Percentiles rank a stretch among this genome's conserved stretches.
Evolutionary conservation across 352 stramenopile genomes (phyloP).

Genomic region (Phytophthora crassamura): DNA sequence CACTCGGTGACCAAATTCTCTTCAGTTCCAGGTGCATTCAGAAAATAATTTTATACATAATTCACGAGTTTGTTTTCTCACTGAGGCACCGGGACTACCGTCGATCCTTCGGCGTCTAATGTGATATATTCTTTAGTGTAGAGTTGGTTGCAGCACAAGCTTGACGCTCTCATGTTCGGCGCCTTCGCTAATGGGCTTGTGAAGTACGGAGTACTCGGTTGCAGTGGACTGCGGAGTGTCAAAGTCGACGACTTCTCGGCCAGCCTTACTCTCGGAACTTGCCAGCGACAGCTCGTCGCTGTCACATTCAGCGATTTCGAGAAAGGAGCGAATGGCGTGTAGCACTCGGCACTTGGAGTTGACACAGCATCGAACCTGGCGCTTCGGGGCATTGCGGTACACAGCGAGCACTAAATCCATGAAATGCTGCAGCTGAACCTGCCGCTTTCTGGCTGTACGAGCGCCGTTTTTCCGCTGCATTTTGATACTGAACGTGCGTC

Average conservation of each 20-base stretch:
- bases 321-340: constrained; percentile 53
- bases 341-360: constrained; percentile 59
- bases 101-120: constrained; percentile 45
- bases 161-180: constrained; percentile 21
- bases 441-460: constrained; percentile 45
- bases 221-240: constrained; percentile 25
- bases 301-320: constrained; percentile 43
- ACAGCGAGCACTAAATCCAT: constrained; percentile 56
- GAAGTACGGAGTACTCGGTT: constrained; percentile 2
- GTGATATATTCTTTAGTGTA: constrained; percentile 47
- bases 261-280: constrained; percentile 19
- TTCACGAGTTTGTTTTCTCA: no score
- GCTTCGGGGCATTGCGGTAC: constrained; percentile 52
- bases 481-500: constrained; percentile 41
- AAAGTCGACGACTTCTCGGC: constrained; percentile 26
- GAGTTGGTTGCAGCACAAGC: constrained; percentile 48
- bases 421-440: constrained; percentile 58
- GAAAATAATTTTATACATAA: no score
- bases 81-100: constrained; percentile 10
- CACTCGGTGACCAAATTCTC: no score
- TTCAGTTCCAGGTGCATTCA: no score
- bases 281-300: constrained; percentile 31
- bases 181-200: constrained; percentile 9
- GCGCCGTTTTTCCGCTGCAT: constrained; percentile 34
- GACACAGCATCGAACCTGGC: constrained; percentile 66